These are phyloP conservation scores for Coccinonectria pachysandricola DNA, from an alignment of 2,329 filamentous ascomycete genomes.

Conservation along the genomic window DNA sequence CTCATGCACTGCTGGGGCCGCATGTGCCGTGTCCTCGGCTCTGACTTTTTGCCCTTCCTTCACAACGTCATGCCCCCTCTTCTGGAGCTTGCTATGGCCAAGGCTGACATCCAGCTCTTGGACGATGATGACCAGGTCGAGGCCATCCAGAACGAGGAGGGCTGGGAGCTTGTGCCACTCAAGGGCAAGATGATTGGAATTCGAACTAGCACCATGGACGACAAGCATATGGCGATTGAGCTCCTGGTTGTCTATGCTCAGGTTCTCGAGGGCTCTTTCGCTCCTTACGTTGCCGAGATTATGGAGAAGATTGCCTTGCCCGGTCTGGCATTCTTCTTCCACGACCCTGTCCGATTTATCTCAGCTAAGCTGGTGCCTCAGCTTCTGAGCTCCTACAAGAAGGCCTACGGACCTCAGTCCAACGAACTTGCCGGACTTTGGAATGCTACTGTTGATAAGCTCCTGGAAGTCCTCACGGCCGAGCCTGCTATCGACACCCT, in stretches of 20 bases:
- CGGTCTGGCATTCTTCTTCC: constrained; percentile 96
- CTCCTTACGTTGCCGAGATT: constrained; percentile 81
- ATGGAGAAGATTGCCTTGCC: constrained; percentile 96
- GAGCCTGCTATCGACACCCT: constrained; percentile 94
- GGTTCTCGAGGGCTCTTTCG: constrained; percentile 85
- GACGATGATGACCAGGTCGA: constrained; percentile 94
- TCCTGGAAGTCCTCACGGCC: constrained; percentile 84
- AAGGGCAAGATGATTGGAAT: constrained; percentile 99
- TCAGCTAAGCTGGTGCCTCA: constrained; percentile 92
- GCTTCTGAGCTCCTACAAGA: constrained; percentile 88
- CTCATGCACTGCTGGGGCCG: constrained; percentile 98
- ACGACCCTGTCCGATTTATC: constrained; percentile 90
- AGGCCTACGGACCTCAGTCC: constrained; percentile 73
- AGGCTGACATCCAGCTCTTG: constrained; percentile 92
- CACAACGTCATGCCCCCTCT: constrained; percentile 90
- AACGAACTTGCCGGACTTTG: constrained; percentile 73
- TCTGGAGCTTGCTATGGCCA: constrained; percentile 81
- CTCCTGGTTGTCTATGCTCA: constrained; percentile 95
- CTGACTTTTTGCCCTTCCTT: constrained; percentile 87
- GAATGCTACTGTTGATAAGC: constrained; percentile 75
- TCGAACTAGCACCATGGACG: constrained; percentile 90
- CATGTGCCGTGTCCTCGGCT: constrained; percentile 89
- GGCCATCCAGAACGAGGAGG: constrained; percentile 85
- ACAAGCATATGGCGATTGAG: constrained; percentile 99
- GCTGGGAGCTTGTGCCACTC: constrained; percentile 93